Conservation (phyloP, 2,329 filamentous ascomycete genomes). For the Chaetomiaceae sp. region DNA sequence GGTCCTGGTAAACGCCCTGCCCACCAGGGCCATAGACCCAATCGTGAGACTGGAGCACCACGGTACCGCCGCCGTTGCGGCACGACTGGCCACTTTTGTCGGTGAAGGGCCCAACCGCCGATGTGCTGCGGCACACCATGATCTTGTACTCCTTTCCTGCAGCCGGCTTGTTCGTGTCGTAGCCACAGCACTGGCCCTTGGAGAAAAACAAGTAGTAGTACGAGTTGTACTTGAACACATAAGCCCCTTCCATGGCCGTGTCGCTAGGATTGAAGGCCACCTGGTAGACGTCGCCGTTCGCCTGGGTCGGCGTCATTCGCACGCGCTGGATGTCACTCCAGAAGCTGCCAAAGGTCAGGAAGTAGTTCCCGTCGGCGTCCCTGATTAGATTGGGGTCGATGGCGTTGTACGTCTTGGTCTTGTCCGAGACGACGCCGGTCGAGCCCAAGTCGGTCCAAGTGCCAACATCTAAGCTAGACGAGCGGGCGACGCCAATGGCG, state of each 20-base stretch:
- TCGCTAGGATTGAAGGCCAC: slow-evolving; percentile 46
- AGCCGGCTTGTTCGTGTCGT: slow-evolving; percentile 44
- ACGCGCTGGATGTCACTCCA: slow-evolving; percentile 51
- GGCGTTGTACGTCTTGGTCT: slow-evolving; percentile 41
- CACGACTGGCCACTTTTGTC: slow-evolving; percentile 49
- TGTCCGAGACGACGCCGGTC: slow-evolving; percentile 38
- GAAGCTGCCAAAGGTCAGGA: slow-evolving; percentile 55
- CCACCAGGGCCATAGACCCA: slow-evolving; percentile 58
- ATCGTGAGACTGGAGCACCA: slow-evolving; percentile 51
- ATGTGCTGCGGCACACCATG: slow-evolving; percentile 50
- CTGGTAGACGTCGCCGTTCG: slow-evolving; percentile 29
- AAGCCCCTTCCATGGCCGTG: slow-evolving; percentile 48
- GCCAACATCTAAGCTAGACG: slow-evolving; percentile 27
- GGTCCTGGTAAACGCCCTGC: slow-evolving; percentile 51
- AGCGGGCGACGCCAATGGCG: slow-evolving; percentile 51
- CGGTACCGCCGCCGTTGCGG: slow-evolving; percentile 49
- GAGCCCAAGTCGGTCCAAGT: slow-evolving; percentile 48
- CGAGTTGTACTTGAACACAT: slow-evolving; percentile 44
- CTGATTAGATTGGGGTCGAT: slow-evolving; percentile 46
- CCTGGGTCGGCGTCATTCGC: slow-evolving; percentile 38
- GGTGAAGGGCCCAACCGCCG: slow-evolving; percentile 45
- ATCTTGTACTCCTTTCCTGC: slow-evolving; percentile 55
- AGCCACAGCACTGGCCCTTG: slow-evolving; percentile 52
- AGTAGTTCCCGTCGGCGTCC: slow-evolving; percentile 31
- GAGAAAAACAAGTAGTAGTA: slow-evolving; percentile 60